Percentiles rank a stretch among this genome's conserved stretches.
Evolutionary conservation across 1,284 basidiomycete species (phyloP).

Genomic region (Tranzscheliella williamsii): DNA sequence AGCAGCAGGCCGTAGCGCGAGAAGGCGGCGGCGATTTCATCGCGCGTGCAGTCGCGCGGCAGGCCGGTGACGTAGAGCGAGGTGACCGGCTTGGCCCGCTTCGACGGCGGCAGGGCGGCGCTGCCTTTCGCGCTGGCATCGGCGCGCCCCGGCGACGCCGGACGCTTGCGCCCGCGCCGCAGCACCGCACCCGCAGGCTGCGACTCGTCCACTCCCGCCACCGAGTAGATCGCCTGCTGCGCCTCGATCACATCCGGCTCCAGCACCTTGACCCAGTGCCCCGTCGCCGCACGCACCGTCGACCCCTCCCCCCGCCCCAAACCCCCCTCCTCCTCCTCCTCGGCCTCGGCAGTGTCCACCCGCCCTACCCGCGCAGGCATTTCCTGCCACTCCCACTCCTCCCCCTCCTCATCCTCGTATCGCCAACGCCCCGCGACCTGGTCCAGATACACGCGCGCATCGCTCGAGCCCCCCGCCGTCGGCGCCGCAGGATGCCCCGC

Average conservation of each 20-base stretch:
- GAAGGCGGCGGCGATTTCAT: slow-evolving; percentile 80
- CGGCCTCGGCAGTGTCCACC: slow-evolving; percentile 4
- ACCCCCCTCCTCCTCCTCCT: slow-evolving; percentile 14
- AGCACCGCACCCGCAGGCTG: slow-evolving; percentile 18
- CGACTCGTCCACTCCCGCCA: slow-evolving; percentile 26
- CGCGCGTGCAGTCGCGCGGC: slow-evolving; percentile 74
- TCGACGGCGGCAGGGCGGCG: slow-evolving; percentile 11
- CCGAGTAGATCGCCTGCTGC: slow-evolving; percentile 27
- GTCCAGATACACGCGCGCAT: slow-evolving; percentile 69
- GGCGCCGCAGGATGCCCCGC: slow-evolving; percentile 31
- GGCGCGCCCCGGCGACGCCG: slow-evolving; percentile 1
- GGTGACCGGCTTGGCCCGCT: slow-evolving; percentile 64
- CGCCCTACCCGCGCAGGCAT: slow-evolving; percentile 6
- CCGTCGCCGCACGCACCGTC: slow-evolving; percentile 54
- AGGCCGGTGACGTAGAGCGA: slow-evolving; percentile 88
- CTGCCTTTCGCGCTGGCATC: neutral
- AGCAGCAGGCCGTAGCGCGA: slow-evolving; percentile 88
- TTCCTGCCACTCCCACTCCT: slow-evolving; percentile 82
- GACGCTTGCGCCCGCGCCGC: slow-evolving; percentile 24
- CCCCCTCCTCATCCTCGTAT: slow-evolving; percentile 76
- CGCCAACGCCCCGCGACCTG: slow-evolving; percentile 78
- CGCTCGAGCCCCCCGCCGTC: slow-evolving; percentile 14
- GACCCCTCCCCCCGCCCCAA: neutral
- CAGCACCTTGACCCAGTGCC: slow-evolving; percentile 77
- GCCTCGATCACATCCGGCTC: slow-evolving; percentile 76